Percentiles rank a stretch among this genome's conserved stretches.
Evolutionary conservation across 2,329 filamentous ascomycete species (phyloP).

Genomic region (Aureobasidium leucospermi): DNA sequence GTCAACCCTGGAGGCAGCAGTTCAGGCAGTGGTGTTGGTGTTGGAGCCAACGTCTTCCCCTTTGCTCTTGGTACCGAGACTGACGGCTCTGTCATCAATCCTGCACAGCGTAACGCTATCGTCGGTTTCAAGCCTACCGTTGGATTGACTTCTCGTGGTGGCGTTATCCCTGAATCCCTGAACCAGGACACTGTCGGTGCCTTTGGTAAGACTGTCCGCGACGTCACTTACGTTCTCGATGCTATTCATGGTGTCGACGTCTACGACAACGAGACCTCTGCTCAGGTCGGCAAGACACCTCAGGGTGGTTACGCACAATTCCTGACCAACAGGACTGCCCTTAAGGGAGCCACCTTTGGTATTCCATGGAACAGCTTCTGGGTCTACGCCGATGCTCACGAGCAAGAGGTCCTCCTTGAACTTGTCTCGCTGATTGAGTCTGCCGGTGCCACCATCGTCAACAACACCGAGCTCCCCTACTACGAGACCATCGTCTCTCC

Average conservation of each 20-base stretch:
- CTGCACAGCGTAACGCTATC: slow-evolving; percentile 60
- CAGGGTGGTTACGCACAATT: slow-evolving; percentile 50
- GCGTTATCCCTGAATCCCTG: slow-evolving; percentile 54
- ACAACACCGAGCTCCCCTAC: slow-evolving; percentile 61
- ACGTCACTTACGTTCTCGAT: slow-evolving; percentile 60
- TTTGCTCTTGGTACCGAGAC: slow-evolving; percentile 69
- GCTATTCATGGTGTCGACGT: slow-evolving; percentile 59
- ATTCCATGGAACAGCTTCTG: slow-evolving; percentile 68
- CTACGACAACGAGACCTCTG: slow-evolving; percentile 59
- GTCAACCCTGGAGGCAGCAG: slow-evolving; percentile 62
- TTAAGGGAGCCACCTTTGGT: slow-evolving; percentile 59
- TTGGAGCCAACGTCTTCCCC: slow-evolving; percentile 54
- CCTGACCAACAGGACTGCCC: slow-evolving; percentile 45
- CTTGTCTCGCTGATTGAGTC: slow-evolving; percentile 47
- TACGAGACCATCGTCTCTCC: slow-evolving; percentile 56
- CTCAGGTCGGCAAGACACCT: slow-evolving; percentile 50
- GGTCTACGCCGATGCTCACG: slow-evolving; percentile 51
- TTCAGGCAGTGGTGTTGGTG: slow-evolving; percentile 58
- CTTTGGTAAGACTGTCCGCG: slow-evolving; percentile 61
- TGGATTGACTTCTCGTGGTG: slow-evolving; percentile 57
- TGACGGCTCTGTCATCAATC: slow-evolving; percentile 61
- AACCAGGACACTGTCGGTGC: slow-evolving; percentile 64
- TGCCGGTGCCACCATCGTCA: slow-evolving; percentile 61
- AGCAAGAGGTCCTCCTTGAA: slow-evolving; percentile 45
- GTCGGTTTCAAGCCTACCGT: slow-evolving; percentile 73